phyloP scores from a whole-genome alignment of 371 early-diverging fungal genomes.

The Rhizopus delemar region DNA sequence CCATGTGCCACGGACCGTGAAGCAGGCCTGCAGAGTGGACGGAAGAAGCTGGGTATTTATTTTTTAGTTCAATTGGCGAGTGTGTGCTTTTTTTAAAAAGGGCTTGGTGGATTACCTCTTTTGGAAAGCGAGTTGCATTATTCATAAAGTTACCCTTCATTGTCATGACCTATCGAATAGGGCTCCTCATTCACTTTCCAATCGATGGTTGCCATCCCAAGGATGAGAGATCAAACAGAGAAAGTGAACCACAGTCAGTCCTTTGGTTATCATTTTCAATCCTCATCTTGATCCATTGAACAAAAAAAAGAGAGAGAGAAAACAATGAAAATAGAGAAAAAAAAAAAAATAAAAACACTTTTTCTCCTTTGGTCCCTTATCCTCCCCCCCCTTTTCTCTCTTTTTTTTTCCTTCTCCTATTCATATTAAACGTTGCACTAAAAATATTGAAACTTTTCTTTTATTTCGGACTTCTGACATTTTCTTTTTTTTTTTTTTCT shows the following conservation, averaged over 20 bases:
- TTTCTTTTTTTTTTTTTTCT: slow-evolving; percentile 5
- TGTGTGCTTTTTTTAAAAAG: too few relatives aligned
- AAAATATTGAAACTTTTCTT: slow-evolving; percentile 6
- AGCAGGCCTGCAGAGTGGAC: too few relatives aligned
- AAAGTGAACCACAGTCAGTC: slow-evolving; percentile 12
- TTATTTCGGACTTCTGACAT: background rate
- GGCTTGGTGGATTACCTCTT: too few relatives aligned
- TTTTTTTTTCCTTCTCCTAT: slow-evolving; percentile 2
- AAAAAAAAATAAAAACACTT: background rate
- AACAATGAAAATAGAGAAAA: slow-evolving; percentile 1
- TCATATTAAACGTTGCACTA: slow-evolving; percentile 2
- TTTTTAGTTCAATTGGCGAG: too few relatives aligned
- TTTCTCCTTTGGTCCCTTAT: background rate
- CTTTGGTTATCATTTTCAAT: slow-evolving; percentile 88
- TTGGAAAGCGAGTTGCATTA: too few relatives aligned
- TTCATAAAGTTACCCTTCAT: too few relatives aligned
- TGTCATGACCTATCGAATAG: too few relatives aligned
- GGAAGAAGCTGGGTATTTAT: too few relatives aligned
- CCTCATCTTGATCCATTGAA: slow-evolving; percentile 31
- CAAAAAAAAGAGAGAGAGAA: slow-evolving; percentile 7
- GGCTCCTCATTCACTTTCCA: too few relatives aligned
- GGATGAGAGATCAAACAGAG: too few relatives aligned
- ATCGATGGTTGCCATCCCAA: too few relatives aligned
- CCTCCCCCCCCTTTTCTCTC: background rate
- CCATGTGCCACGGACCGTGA: too few relatives aligned